These are phyloP conservation scores for Colletotrichum salicis DNA, from an alignment of 2,329 filamentous ascomycete species.

Conservation along the genomic window DNA sequence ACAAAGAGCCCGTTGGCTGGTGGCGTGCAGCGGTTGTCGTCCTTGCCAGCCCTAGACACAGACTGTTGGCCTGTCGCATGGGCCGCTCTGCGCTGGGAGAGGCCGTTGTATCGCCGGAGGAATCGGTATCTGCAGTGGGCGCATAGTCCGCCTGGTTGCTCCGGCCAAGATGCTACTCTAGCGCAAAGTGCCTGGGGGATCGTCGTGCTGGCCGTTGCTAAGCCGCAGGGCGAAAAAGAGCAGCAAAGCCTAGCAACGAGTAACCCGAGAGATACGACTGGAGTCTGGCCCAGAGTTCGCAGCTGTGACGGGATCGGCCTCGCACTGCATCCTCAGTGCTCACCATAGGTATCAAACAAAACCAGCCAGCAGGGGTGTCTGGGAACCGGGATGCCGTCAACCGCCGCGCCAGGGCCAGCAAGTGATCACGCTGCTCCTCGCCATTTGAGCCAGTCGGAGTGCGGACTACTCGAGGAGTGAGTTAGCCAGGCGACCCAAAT, in stretches of 20 bases:
- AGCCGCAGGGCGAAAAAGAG: slow-evolving; percentile 6
- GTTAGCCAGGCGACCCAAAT: slow-evolving; percentile 24
- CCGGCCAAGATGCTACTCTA: slow-evolving; percentile 14
- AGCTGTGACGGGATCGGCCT: slow-evolving; percentile 23
- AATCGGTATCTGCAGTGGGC: slow-evolving; percentile 29
- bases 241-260: slow-evolving; percentile 6
- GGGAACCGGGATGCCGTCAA: neutral
- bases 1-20: neutral
- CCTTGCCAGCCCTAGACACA: slow-evolving; percentile 10
- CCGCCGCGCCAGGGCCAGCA: slow-evolving; percentile 21
- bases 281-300: slow-evolving; percentile 15
- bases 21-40: slow-evolving; percentile 9
- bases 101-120: slow-evolving; percentile 29
- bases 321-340: neutral
- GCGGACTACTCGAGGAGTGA: slow-evolving; percentile 20
- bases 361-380: slow-evolving; percentile 9
- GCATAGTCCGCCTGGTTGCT: slow-evolving; percentile 22
- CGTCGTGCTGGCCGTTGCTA: slow-evolving; percentile 4
- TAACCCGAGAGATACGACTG: slow-evolving; percentile 4
- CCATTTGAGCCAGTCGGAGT: slow-evolving; percentile 22
- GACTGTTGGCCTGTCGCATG: slow-evolving; percentile 26
- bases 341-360: slow-evolving; percentile 16
- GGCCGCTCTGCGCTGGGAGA: slow-evolving; percentile 19
- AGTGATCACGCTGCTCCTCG: slow-evolving; percentile 9
- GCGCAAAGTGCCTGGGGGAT: slow-evolving; percentile 3